Percentiles rank a stretch among this genome's conserved stretches.
These are phyloP conservation scores for Cicer judaicum DNA, from an alignment of 306 rosid genomes.

Conservation along the genomic window DNA sequence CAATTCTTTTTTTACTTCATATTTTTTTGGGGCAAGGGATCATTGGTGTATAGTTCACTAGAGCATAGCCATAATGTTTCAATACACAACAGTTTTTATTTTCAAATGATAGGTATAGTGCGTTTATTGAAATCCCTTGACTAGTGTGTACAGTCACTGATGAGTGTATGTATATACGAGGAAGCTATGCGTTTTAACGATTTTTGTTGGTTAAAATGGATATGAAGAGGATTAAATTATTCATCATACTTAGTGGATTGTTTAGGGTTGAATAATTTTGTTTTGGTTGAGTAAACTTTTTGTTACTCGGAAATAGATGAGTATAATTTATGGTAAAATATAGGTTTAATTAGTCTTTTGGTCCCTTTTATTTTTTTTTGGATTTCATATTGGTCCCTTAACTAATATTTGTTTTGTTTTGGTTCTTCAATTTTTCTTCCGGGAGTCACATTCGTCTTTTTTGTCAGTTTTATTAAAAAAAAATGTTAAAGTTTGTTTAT, in stretches of 20 bases:
- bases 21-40: constrained; percentile 20
- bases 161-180: constrained; percentile 59
- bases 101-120: constrained; percentile 33
- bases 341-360: no score
- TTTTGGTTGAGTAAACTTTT: not conserved
- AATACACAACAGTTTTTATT: constrained; percentile 38
- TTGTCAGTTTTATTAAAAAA: no score
- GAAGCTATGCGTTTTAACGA: constrained; percentile 42
- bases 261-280: not conserved
- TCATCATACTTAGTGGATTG: not conserved
- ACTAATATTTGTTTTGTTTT: no score
- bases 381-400: no score
- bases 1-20: not conserved
- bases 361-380: no score
- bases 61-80: constrained; percentile 47
- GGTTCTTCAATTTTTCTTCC: no score
- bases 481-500: no score
- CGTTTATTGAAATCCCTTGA: constrained; percentile 31
- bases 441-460: no score
- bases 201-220: constrained; percentile 38
- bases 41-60: constrained; percentile 54
- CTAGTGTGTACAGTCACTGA: constrained; percentile 48
- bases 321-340: no score
- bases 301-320: no score
- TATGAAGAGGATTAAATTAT: constrained; percentile 15